Evolutionary conservation across 2,329 filamentous ascomycete genomes (phyloP).

Genomic region (Massarina eburnea): DNA sequence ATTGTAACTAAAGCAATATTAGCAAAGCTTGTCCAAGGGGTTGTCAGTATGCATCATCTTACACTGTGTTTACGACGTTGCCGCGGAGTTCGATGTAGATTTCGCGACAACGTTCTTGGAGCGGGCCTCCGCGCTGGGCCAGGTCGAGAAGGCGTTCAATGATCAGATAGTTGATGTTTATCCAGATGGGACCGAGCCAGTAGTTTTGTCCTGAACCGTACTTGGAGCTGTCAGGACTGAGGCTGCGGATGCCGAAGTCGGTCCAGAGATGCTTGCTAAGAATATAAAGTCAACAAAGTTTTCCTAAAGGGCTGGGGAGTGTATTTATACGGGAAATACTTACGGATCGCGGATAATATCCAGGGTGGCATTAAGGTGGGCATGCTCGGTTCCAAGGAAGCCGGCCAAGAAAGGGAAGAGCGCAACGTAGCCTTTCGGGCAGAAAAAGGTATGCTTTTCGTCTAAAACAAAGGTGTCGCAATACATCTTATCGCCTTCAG

Average conservation of each 20-base stretch:
- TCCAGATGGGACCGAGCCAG: constrained; percentile 93
- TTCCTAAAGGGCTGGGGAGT: too few relatives aligned
- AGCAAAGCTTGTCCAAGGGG: too few relatives aligned
- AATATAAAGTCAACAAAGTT: too few relatives aligned
- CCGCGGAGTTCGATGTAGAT: constrained; percentile 75
- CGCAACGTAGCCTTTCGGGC: constrained; percentile 92
- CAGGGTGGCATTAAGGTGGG: constrained; percentile 71
- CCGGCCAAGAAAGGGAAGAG: constrained; percentile 88
- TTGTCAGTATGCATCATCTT: too few relatives aligned
- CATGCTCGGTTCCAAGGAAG: constrained; percentile 70
- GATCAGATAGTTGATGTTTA: constrained; percentile 92
- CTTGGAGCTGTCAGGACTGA: constrained; percentile 75
- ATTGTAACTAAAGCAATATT: too few relatives aligned
- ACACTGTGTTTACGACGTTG: constrained; percentile 84
- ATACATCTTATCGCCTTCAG: constrained; percentile 74
- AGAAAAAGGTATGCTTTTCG: constrained; percentile 80
- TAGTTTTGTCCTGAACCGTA: constrained; percentile 93
- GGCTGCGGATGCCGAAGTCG: constrained; percentile 77
- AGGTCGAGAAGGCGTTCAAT: constrained; percentile 66
- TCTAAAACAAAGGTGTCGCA: constrained; percentile 84
- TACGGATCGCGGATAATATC: constrained; percentile 77
- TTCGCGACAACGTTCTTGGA: constrained; percentile 64
- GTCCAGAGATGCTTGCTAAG: constrained; percentile 85
- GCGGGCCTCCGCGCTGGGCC: constrained; percentile 57
- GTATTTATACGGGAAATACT: too few relatives aligned